Conservation (phyloP, 192 early-diverging fungal genomes). For the Lunasporangiospora selenospora region DNA sequence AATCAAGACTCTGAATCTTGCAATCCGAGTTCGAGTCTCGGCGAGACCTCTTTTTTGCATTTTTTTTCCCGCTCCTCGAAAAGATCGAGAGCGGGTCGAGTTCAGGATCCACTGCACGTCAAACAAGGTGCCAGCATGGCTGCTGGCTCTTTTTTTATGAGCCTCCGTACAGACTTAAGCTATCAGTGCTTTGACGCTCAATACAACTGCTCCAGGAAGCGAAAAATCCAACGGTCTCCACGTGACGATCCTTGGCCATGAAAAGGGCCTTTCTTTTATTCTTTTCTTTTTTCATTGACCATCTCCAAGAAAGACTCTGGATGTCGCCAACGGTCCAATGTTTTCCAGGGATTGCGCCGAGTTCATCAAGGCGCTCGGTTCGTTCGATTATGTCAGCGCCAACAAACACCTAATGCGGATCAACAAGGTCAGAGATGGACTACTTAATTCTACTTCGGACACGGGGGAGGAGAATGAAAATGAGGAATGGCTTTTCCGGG, state of each 20-base stretch:
- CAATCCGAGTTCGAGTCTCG: too few relatives aligned
- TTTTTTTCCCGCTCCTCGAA: too few relatives aligned
- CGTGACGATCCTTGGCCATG: too few relatives aligned
- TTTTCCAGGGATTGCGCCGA: slow-evolving; percentile 40
- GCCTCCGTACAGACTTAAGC: background rate
- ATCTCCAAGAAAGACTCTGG: background rate
- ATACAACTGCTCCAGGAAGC: too few relatives aligned
- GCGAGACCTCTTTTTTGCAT: too few relatives aligned
- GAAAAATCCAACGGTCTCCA: too few relatives aligned
- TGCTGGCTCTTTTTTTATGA: background rate
- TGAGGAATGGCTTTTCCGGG: background rate
- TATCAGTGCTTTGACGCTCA: background rate
- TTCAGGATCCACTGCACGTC: too few relatives aligned
- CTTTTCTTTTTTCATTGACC: background rate
- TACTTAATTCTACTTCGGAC: background rate
- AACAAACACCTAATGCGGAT: slow-evolving; percentile 50
- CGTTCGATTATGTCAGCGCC: slow-evolving; percentile 57
- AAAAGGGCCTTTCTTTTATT: background rate
- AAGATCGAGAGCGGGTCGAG: too few relatives aligned
- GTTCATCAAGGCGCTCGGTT: slow-evolving; percentile 50
- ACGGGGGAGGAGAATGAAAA: background rate
- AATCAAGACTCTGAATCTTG: too few relatives aligned
- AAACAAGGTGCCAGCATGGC: too few relatives aligned
- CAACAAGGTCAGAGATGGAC: slow-evolving; percentile 28
- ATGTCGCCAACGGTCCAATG: slow-evolving; percentile 17